phyloP scores from a whole-genome alignment of 345 rosid genomes.

The Populus tremula region DNA sequence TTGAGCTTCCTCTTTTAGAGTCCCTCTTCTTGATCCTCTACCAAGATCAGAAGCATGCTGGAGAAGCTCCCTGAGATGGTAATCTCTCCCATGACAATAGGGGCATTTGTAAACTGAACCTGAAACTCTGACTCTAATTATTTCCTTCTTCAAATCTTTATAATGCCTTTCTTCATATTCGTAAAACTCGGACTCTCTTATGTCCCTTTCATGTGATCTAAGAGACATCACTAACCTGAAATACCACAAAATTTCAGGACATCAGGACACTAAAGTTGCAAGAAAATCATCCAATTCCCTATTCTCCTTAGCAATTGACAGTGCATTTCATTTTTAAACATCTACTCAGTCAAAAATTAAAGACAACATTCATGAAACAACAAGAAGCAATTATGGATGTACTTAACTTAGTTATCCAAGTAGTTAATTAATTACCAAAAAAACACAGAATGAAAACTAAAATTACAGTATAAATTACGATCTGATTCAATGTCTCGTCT shows the following conservation, averaged over 20 bases:
- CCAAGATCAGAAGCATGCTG: conserved; percentile 39
- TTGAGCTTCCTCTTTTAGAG: conserved; percentile 37
- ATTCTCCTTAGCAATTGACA: too few relatives aligned
- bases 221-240: conserved; percentile 26
- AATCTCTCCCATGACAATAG: conserved; percentile 41
- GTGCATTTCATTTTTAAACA: too few relatives aligned
- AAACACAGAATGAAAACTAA: too few relatives aligned
- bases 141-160: conserved; percentile 38
- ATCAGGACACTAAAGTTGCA: too few relatives aligned
- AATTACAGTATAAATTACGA: too few relatives aligned
- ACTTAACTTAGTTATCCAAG: too few relatives aligned
- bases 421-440: too few relatives aligned
- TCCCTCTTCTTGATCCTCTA: conserved; percentile 21
- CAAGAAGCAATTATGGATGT: too few relatives aligned
- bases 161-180: conserved; percentile 49
- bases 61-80: conserved; percentile 37
- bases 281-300: too few relatives aligned
- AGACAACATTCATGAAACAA: too few relatives aligned
- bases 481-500: too few relatives aligned
- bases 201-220: conserved; percentile 2
- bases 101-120: conserved; percentile 48
- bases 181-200: conserved; percentile 25
- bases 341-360: too few relatives aligned
- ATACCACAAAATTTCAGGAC: neutral
- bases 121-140: conserved; percentile 17